phyloP scores from a whole-genome alignment of 805 yeast genomes.

The Barnettozyma californica region DNA sequence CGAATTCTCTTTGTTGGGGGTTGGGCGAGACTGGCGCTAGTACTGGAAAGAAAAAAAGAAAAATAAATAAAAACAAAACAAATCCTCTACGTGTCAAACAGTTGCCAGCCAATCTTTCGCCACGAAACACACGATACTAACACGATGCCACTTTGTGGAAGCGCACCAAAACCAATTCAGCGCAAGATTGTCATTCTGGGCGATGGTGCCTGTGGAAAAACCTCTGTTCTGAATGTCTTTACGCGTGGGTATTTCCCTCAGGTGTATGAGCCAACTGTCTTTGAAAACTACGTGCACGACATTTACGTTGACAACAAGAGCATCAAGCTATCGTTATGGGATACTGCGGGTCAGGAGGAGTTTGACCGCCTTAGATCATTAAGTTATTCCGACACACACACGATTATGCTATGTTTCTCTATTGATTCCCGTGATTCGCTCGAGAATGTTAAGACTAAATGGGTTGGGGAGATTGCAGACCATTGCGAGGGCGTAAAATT shows the following conservation, averaged over 20 bases:
- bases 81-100: not conserved
- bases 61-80: no score
- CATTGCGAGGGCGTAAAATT: conserved; percentile 95
- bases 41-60: no score
- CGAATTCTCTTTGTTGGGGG: no score
- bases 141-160: conserved; percentile 10
- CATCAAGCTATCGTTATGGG: conserved; percentile 92
- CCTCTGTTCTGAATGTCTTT: conserved; percentile 89
- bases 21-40: no score
- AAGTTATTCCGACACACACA: conserved; percentile 92
- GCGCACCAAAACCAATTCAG: conserved; percentile 37
- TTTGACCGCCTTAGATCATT: conserved; percentile 90
- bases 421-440: conserved; percentile 92
- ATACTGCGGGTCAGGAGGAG: conserved; percentile 98
- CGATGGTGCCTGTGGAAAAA: conserved; percentile 98
- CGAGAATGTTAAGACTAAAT: conserved; percentile 89
- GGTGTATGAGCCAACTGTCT: conserved; percentile 96
- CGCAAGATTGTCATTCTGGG: conserved; percentile 93
- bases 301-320: conserved; percentile 93
- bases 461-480: conserved; percentile 97
- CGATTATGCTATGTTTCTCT: conserved; percentile 93
- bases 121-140: no score
- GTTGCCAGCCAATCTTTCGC: not conserved
- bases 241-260: conserved; percentile 98
- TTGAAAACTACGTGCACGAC: conserved; percentile 95